Base-by-base conservation (phyloP, 176 grass and related monocot species). In the Eleusine coracana region DNA sequence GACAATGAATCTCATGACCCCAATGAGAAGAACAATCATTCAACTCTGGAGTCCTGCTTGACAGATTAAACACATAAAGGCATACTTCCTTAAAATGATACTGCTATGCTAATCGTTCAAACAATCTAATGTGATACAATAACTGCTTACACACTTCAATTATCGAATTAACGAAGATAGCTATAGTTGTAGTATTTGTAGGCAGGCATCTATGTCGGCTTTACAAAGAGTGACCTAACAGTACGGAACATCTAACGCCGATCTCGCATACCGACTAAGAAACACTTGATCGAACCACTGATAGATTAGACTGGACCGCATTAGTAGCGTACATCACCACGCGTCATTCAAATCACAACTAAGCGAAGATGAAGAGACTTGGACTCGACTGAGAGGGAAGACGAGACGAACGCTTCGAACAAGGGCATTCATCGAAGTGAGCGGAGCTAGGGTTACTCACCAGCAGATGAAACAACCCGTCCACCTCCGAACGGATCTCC, bases 361-460 rank as follows among this genome's bases (percentile, higher is more conserved):
- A 74, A 54, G 8, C 36, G 48, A 21, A 56, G 5, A 36, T 1
- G 20, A 18, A 52, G 34, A 58, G 31, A 45, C 17, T 4, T 49
- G 5, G 59, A 66, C 31, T 49, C 41, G 9, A 78, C 0, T 13
- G 17, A 8, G 2, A 34, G 44, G 42, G 4, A 34, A 10, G 45
- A 31, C 17, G 49, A 34, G 25, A 46, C 5, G 75, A 46, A 40
- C 41, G 28, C 25, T 3, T 50, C 2, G 76, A 28, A 66, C 16
- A 13, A 66, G 60, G 76, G 42, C 76, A 66, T 34, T 61, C 59
- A 49, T 65, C 59, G 3, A 49, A 48, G 28, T 17, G 76, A 58
- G 52, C 10, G 34, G 34, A 78, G 41, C 60, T 78, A 78, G 76
- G 76, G 76, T 78, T 66, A 78, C 76, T 78, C 42, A 78, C 76